Evolutionary conservation across 805 yeast genomes (phyloP).

Genomic region (Metschnikowia arizonensis): DNA sequence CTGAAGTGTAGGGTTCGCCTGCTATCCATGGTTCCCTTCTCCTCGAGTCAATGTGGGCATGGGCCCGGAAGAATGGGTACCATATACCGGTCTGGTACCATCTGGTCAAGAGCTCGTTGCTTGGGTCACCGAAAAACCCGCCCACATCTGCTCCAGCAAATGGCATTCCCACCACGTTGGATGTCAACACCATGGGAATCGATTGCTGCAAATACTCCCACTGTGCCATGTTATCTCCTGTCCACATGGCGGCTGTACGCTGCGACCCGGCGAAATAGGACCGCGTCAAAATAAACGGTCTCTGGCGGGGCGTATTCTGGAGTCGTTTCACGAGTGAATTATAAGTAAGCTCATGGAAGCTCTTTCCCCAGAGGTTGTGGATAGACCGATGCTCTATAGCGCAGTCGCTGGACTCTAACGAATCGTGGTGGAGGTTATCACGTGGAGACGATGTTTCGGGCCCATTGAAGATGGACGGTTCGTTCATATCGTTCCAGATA

Average conservation of each 20-base stretch:
- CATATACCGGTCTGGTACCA: constrained; percentile 97
- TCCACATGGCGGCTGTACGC: constrained; percentile 91
- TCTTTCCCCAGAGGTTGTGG: constrained; percentile 80
- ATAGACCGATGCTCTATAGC: constrained; percentile 87
- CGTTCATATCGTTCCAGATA: constrained; percentile 98
- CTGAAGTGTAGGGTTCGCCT: constrained; percentile 65
- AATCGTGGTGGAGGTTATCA: constrained; percentile 72
- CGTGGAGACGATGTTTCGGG: constrained; percentile 91
- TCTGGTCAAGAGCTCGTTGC: constrained; percentile 71
- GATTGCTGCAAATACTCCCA: constrained; percentile 85
- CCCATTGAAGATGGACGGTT: constrained; percentile 91
- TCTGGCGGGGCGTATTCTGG: constrained; percentile 38
- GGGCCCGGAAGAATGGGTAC: constrained; percentile 96
- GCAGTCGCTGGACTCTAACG: no score
- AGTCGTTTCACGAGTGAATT: constrained; percentile 56
- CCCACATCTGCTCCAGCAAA: constrained; percentile 97
- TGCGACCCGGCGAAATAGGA: constrained; percentile 91
- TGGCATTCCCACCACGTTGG: constrained; percentile 81
- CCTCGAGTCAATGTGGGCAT: constrained; percentile 90
- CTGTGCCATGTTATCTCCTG: constrained; percentile 91
- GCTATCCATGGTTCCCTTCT: constrained; percentile 92
- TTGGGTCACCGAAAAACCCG: constrained; percentile 91
- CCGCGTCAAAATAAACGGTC: constrained; percentile 88
- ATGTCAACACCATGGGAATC: constrained; percentile 81
- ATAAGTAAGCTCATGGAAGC: constrained; percentile 77